Evolutionary conservation across 129 eudicot species (phyloP), one percentile per base, ranked within the genome.

Genomic region (Chrysanthemum lavandulifolium): DNA sequence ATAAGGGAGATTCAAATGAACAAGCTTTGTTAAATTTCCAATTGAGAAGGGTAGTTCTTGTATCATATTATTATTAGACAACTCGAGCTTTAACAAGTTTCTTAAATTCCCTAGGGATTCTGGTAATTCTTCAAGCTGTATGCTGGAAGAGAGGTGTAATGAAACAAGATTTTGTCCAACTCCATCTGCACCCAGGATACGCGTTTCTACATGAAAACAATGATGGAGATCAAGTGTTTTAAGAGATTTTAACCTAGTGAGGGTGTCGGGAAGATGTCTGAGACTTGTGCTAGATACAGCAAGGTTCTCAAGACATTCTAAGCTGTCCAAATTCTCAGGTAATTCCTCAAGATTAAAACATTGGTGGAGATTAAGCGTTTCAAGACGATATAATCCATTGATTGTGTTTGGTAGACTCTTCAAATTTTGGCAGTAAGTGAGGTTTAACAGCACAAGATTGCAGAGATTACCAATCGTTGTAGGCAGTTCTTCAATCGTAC

Each of bases 51-150:
- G 79, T 10, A 65, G 66, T 25, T 64, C 57, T 75, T 65, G 55
- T 50, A 75, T 75, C 49, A 60, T 27, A 75, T 68, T 75, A n/a
- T n/a, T n/a, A 53, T 68, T 40, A 18, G 69, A 68, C 79, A 65
- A 75, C 21, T 75, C 62, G 56, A 75, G 79, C 15, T 29, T 53
- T 4, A 19, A 53, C 52, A 74, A 29, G 69, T n/a, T 61, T 4
- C 31, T 65, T 13, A 74, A 48, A 50, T 47, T 2, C 43, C 71
- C 52, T 2, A 48, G 14, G 47, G 69, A 64, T 16, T 75, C 55
- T 12, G 72, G 72, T 47, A 68, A 23, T 21, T 68, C 45, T 50
- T 50, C 14, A 40, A 76, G 63, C 23, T 56, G 63, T 31, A 49
- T 29, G 57, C 80, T 67, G 56, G 31, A 70, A 18, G 67, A 76